These are phyloP conservation scores for Aspergillus sclerotiicarbonarius DNA, from an alignment of 495 filamentous ascomycete species.

Conservation along the genomic window DNA sequence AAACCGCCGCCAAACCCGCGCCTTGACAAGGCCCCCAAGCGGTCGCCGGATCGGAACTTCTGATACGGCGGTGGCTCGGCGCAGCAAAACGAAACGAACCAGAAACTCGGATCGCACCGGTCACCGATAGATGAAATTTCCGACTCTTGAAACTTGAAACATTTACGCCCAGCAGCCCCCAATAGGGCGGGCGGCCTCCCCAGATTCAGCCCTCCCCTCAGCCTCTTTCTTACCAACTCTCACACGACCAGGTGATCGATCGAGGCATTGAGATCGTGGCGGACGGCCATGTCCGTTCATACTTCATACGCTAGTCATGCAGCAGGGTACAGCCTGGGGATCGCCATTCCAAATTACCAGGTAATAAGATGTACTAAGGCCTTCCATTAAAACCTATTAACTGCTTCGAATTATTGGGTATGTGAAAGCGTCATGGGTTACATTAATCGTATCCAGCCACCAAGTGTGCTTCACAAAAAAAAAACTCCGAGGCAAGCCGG, in stretches of 20 bases:
- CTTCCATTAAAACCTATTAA: slow-evolving; percentile 24
- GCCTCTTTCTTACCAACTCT: neutral
- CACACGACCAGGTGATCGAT: too few relatives aligned
- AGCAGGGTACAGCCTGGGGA: too few relatives aligned
- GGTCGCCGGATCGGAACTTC: too few relatives aligned
- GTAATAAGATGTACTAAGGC: neutral
- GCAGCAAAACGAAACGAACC: neutral
- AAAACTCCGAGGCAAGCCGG: slow-evolving; percentile 42
- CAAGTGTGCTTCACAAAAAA: slow-evolving; percentile 36
- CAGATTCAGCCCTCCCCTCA: slow-evolving; percentile 2
- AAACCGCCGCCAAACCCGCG: too few relatives aligned
- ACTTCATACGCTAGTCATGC: too few relatives aligned
- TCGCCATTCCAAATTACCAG: neutral
- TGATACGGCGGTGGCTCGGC: neutral
- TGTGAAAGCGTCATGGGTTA: slow-evolving; percentile 47
- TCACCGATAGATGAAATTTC: slow-evolving; percentile 4
- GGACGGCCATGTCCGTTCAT: too few relatives aligned
- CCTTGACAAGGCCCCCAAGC: too few relatives aligned
- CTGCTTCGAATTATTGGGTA: slow-evolving; percentile 27
- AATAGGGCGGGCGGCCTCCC: neutral
- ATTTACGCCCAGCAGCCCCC: neutral
- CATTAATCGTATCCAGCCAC: slow-evolving; percentile 48
- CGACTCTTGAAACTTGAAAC: neutral
- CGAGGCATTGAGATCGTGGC: too few relatives aligned
- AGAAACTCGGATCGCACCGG: neutral